Evolutionary conservation across 805 yeast species (phyloP).

Genomic region (Candida boidinii): DNA sequence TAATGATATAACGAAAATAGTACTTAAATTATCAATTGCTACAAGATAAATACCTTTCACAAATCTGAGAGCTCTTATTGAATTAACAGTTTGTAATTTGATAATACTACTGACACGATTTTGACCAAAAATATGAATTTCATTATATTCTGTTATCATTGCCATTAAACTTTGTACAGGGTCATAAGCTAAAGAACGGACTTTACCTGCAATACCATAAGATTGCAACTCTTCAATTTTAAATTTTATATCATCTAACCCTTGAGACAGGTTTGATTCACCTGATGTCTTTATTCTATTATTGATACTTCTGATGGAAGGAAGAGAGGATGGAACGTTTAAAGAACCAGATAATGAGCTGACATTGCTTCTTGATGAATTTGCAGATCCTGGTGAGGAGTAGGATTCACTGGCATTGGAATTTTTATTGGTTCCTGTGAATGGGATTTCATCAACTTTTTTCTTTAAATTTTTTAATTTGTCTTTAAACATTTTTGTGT

Average conservation of each 20-base stretch:
- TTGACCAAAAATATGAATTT: constrained; percentile 76
- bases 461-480: too few species aligned
- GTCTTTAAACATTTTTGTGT: too few species aligned
- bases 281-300: not conserved
- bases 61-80: constrained; percentile 51
- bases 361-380: too few species aligned
- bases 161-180: constrained; percentile 86
- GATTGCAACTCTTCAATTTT: constrained; percentile 22
- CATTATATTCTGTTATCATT: constrained; percentile 61
- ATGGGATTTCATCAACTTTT: too few species aligned
- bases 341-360: too few species aligned
- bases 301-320: too few species aligned
- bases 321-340: too few species aligned
- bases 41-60: constrained; percentile 78
- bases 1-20: constrained; percentile 62
- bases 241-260: constrained; percentile 20
- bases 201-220: constrained; percentile 59
- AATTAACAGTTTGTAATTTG: constrained; percentile 38
- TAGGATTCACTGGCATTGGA: too few species aligned
- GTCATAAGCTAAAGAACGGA: constrained; percentile 68
- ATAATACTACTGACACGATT: constrained; percentile 67
- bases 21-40: constrained; percentile 54
- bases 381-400: too few species aligned
- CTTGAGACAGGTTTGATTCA: constrained; percentile 18
- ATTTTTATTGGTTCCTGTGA: too few species aligned